phyloP scores from a whole-genome alignment of 2,329 filamentous ascomycete species.

The Cryphonectria naterciae region DNA sequence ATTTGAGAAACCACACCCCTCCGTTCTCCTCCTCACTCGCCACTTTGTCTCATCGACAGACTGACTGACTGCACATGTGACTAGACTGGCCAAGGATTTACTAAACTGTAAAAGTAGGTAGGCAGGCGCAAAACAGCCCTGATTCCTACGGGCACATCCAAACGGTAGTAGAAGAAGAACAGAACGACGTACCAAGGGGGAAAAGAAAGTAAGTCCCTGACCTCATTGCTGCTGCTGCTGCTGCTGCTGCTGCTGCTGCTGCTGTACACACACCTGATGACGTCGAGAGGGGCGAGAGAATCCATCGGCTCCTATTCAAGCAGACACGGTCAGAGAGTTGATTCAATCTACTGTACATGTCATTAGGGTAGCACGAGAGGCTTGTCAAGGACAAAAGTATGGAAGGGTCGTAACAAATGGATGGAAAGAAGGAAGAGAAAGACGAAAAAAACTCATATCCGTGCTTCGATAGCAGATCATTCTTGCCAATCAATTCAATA shows the following conservation, averaged over 20 bases:
- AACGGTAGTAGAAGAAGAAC: background rate
- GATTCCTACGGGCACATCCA: background rate
- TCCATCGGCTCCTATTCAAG: too few relatives aligned
- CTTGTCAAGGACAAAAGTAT: too few relatives aligned
- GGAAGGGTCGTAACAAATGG: too few relatives aligned
- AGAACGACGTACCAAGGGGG: background rate
- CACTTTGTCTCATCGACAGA: background rate
- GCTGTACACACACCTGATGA: too few relatives aligned
- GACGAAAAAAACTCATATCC: too few relatives aligned
- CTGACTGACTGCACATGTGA: background rate
- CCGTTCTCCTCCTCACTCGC: background rate
- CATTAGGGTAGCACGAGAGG: too few relatives aligned
- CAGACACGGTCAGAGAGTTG: too few relatives aligned
- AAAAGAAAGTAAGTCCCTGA: background rate
- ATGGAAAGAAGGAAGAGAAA: background rate
- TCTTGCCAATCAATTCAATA: too few relatives aligned
- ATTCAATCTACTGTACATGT: too few relatives aligned
- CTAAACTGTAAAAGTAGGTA: background rate
- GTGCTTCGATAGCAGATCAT: too few relatives aligned
- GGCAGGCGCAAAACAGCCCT: background rate
- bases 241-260: too few relatives aligned
- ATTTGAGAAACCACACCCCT: background rate
- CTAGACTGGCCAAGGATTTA: background rate
- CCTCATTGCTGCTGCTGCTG: background rate
- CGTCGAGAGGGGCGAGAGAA: too few relatives aligned